A percentile compares a stretch with the other conserved stretches of the same genome.
phyloP scores from a whole-genome alignment of 78 protist species.

The Dictyostelium purpureum region DNA sequence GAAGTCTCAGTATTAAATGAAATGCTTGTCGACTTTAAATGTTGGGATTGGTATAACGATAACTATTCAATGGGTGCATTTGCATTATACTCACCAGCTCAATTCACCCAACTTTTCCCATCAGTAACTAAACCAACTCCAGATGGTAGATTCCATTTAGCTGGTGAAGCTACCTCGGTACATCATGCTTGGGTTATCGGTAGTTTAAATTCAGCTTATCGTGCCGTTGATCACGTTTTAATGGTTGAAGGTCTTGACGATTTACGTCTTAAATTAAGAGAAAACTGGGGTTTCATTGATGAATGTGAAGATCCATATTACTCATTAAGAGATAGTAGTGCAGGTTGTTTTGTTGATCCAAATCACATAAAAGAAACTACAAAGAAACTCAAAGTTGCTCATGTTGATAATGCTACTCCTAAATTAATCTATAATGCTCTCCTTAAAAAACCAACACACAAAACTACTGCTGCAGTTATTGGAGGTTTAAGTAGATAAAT shows the following conservation, averaged over 20 bases:
- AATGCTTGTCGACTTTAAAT: too few species aligned
- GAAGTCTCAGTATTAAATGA: neutral
- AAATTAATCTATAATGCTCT: too few species aligned
- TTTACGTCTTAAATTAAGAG: neutral
- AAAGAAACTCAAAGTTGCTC: too few species aligned
- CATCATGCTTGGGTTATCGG: conserved; percentile 55
- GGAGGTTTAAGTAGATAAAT: too few species aligned
- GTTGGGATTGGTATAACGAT: neutral
- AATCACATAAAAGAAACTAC: too few species aligned
- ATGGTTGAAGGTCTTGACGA: neutral
- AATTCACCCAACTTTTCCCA: conserved; percentile 12
- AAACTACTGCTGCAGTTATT: too few species aligned
- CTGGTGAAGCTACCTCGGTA: conserved; percentile 16
- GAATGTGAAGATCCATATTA: neutral
- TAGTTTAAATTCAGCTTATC: conserved; percentile 23
- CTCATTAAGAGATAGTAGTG: too few species aligned
- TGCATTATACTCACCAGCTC: conserved; percentile 21
- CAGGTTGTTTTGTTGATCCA: too few species aligned
- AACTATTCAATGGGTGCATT: neutral
- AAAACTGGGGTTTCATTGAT: conserved; percentile 26
- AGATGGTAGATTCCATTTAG: conserved; percentile 28
- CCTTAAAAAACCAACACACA: too few species aligned
- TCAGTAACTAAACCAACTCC: neutral
- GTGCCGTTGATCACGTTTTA: conserved; percentile 17
- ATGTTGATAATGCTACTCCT: too few species aligned